Conservation (phyloP, 2,329 filamentous ascomycete genomes). For the Cladosporium sp. region DNA sequence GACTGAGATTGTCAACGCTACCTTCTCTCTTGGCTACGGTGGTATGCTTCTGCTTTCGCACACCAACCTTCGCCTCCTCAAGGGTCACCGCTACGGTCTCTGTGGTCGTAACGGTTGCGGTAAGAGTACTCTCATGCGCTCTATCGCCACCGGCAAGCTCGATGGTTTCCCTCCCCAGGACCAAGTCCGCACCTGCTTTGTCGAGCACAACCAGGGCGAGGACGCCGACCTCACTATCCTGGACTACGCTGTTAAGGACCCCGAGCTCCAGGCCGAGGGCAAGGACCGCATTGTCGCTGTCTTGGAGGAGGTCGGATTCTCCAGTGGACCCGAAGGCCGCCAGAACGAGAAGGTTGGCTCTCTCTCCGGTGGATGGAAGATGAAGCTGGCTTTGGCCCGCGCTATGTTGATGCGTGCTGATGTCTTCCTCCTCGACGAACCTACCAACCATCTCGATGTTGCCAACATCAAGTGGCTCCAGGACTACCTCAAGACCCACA, state of each 20-base stretch:
- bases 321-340: conserved; percentile 78
- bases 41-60: conserved; percentile 96
- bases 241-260: conserved; percentile 87
- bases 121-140: conserved; percentile 98
- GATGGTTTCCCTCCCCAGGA: conserved; percentile 95
- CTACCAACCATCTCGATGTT: conserved; percentile 97
- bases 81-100: conserved; percentile 95
- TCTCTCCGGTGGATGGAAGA: conserved; percentile 97
- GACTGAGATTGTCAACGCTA: conserved; percentile 92
- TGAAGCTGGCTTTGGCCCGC: conserved; percentile 94
- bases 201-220: conserved; percentile 98
- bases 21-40: conserved; percentile 95
- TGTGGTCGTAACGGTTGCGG: conserved; percentile 96
- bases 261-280: conserved; percentile 74
- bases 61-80: conserved; percentile 88
- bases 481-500: conserved; percentile 91
- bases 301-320: conserved; percentile 89
- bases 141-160: conserved; percentile 90
- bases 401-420: conserved; percentile 98
- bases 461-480: conserved; percentile 94
- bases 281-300: conserved; percentile 77
- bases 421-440: conserved; percentile 93
- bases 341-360: conserved; percentile 90
- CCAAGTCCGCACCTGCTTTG: conserved; percentile 90
- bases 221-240: conserved; percentile 95